A percentile compares a stretch with the other conserved stretches of the same genome.
Evolutionary conservation across 257 asterid species (phyloP).

Genomic region (Ajuga chamaepitys): DNA sequence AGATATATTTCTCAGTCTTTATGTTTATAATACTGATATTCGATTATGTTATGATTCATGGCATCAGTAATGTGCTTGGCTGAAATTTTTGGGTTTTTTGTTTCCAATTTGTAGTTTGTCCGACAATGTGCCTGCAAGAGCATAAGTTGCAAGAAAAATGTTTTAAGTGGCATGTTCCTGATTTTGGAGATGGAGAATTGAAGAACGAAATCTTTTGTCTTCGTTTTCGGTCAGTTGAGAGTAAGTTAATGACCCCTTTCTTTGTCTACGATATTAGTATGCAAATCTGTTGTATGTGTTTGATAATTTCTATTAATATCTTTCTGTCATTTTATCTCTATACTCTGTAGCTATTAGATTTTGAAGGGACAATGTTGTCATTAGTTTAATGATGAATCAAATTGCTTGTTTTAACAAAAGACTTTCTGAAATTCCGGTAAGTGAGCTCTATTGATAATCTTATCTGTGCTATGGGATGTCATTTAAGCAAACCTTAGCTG

Average conservation of each 20-base stretch:
- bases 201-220: conserved; percentile 74
- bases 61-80: no score
- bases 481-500: no score
- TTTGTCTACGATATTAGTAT: neutral
- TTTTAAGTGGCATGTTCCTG: conserved; percentile 70
- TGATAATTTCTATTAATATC: neutral
- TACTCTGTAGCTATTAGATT: neutral
- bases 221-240: conserved; percentile 70
- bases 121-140: conserved; percentile 62
- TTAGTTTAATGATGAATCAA: no score
- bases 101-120: no score
- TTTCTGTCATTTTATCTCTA: neutral
- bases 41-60: no score
- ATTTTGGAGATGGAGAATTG: conserved; percentile 79
- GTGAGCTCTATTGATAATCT: no score
- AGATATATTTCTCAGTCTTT: no score
- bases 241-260: conserved; percentile 33
- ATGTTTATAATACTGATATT: no score
- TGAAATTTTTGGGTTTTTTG: no score
- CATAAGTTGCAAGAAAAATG: conserved; percentile 81
- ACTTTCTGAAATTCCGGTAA: no score
- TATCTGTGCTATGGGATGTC: no score
- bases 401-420: neutral
- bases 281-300: neutral
- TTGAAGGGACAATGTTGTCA: neutral